Evolutionary conservation across 2,329 filamentous ascomycete species (phyloP).

Genomic region (Microcyclospora tardicrescens): DNA sequence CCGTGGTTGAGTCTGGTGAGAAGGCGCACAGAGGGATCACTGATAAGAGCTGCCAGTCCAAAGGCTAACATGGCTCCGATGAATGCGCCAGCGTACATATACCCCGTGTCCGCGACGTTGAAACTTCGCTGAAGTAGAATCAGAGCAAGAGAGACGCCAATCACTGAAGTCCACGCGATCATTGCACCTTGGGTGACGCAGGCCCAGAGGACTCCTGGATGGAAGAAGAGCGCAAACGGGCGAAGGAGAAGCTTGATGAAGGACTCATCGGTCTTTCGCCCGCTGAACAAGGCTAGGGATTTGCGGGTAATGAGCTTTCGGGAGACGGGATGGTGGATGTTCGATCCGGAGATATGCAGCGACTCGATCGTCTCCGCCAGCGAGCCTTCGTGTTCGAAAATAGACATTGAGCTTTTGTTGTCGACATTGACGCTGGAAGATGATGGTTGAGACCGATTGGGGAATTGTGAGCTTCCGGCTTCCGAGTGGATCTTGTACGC

Average conservation of each 20-base stretch:
- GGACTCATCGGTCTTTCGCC: conserved; percentile 57
- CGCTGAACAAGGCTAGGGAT: conserved; percentile 1
- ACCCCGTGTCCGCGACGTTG: conserved; percentile 61
- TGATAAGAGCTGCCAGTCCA: conserved; percentile 75
- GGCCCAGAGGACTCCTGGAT: conserved; percentile 84
- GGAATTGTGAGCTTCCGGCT: neutral
- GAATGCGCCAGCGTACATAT: conserved; percentile 83
- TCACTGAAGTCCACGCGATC: conserved; percentile 87
- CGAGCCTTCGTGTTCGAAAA: too few species aligned
- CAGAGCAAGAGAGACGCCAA: conserved; percentile 66
- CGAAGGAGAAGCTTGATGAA: conserved; percentile 68
- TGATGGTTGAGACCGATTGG: too few species aligned
- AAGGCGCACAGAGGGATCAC: conserved; percentile 67
- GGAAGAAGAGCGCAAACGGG: conserved; percentile 75
- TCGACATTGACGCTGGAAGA: too few species aligned
- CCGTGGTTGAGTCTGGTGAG: conserved; percentile 83
- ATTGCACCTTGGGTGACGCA: conserved; percentile 73
- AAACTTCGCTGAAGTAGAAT: conserved; percentile 67
- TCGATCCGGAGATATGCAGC: too few species aligned
- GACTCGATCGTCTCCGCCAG: too few species aligned
- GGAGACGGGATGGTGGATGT: too few species aligned
- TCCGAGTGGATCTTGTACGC: neutral
- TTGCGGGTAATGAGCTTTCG: neutral
- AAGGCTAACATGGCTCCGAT: conserved; percentile 82
- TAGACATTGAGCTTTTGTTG: too few species aligned